Evolutionary conservation across 306 rosid species (phyloP), one percentile per base, ranked within the genome.

Genomic region (Citrullus colocynthis): DNA sequence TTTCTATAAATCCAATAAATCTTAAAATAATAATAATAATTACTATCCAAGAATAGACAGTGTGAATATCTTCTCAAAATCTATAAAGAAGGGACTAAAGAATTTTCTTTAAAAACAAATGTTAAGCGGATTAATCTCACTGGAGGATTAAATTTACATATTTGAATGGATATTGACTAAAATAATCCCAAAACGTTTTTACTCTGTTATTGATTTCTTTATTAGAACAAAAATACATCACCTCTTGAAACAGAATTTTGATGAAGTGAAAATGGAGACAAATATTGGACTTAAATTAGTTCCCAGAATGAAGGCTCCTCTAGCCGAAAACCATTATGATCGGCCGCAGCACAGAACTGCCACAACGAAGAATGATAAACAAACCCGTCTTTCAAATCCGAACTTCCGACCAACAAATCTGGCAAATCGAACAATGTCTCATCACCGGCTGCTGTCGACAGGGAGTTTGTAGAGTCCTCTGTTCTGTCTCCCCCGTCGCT

Each of bases 371-470:
- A 82, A 49, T 80, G 82, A 8, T 83, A 81, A 79, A 81, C 79
- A 15, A 90, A 83, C 55, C 87, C 87, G 56, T 83, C 74, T 74
- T 77, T 56, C 11, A 80, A 70, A 70, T 74, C 66, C 11, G 54
- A 20, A 45, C 81, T 85, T 62, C 81, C 90, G 36, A 80, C 82
- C 81, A 88, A 84, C 75, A 93, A 92, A 89, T 93, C 98, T 13
- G 98, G 98, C 12, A 93, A 80, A 81, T 93, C 97, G 84, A 93
- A 93, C 82, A 91, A 84, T 34, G 88, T 12, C 6, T 88, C 96
- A 45, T 92, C 97, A 17, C 80, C 89, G 57, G 70, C 52, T n/a
- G 58, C 76, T 32, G 81, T 78, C 32, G 49, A 14, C 36, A 74
- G 36, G 16, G 85, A 77, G 45, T 34, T 34, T 9, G 51, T 12